Base-by-base conservation (phyloP, 1,284 basidiomycete genomes). In the Ustilago nuda region DNA sequence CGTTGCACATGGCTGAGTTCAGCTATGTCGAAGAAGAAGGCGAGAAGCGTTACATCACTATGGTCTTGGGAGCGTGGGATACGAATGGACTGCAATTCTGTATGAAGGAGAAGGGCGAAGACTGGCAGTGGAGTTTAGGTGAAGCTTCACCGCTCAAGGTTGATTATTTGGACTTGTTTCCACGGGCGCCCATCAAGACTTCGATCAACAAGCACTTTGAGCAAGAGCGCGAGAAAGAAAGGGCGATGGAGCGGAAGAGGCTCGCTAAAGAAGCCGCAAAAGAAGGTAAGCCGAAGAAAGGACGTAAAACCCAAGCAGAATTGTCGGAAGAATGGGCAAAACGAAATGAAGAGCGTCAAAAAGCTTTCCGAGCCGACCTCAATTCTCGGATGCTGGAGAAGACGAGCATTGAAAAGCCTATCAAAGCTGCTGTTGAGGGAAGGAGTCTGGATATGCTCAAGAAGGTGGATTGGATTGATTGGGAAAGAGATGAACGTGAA, bases 21-120 rank as follows among this genome's bases (percentile, higher is more conserved):
- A 67, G 66, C 63, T 77, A 71, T 33, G 43, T 35, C 17, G 61
- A 70, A 11, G 17, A 35, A 32, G 57, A 60, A 8, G 67, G 56
- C 13, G 67, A 58, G 11, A 37, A 8, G 23, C 57, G 62, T 8
- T 35, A 39, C 32, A 43, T 77, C 48, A 77, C 71, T 9, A 56
- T 66, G 37, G 75, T 73, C 13, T 27, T 73, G 13, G 75, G 71
- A 4, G 75, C 61, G 11, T 77, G 74, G 74, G 69, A 76, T 17
- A 43, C 58, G 13, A 67, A 53, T 9, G 73, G 65, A 2, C 48
- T 64, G 30, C 65, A 67, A 15, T 51, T 71, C 65, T 76, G 73
- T 50, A 46, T 56, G 17, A 76, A 76, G 57, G 73, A 76, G 53
- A 55, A 64, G 45, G 61, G 57, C 41, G 13, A 64, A 57, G 68